These are phyloP conservation scores for Penstemon newberryi DNA, from an alignment of 257 asterid species.

Conservation along the genomic window DNA sequence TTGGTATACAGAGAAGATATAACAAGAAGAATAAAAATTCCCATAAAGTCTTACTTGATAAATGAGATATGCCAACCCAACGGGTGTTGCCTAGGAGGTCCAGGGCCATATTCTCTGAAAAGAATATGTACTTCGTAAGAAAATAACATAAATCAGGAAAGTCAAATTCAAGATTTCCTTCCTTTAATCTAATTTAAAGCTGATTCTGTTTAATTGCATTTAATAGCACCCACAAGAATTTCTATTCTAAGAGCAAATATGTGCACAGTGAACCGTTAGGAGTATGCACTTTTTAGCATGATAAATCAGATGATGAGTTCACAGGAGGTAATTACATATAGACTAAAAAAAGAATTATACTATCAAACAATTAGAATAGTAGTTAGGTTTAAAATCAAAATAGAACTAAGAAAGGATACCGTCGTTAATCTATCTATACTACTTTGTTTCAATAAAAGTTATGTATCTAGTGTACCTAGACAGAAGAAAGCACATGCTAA, in stretches of 20 bases:
- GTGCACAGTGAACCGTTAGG: neutral
- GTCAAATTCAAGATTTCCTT: too few species aligned
- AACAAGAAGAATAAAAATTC: slow-evolving; percentile 16
- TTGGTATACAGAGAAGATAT: neutral
- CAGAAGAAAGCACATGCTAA: neutral
- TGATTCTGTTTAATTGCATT: slow-evolving; percentile 8
- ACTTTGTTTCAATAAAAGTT: neutral
- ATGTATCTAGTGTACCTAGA: neutral
- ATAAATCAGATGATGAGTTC: slow-evolving; percentile 1
- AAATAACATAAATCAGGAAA: slow-evolving; percentile 12
- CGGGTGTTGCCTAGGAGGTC: slow-evolving; percentile 53
- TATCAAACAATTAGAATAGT: slow-evolving; percentile 14
- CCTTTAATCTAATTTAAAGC: neutral
- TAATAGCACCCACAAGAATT: neutral
- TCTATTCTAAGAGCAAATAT: slow-evolving; percentile 7
- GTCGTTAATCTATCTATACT: neutral
- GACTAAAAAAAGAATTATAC: neutral
- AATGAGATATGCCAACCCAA: slow-evolving; percentile 84
- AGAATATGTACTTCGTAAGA: neutral
- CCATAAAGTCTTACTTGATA: slow-evolving; percentile 56
- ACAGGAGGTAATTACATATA: neutral
- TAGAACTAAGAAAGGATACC: neutral
- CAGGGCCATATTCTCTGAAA: slow-evolving; percentile 46
- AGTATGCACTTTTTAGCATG: neutral
- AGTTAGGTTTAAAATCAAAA: neutral